Base-by-base conservation (phyloP, 2,329 filamentous ascomycete genomes). In the Lachnellula cervina region DNA sequence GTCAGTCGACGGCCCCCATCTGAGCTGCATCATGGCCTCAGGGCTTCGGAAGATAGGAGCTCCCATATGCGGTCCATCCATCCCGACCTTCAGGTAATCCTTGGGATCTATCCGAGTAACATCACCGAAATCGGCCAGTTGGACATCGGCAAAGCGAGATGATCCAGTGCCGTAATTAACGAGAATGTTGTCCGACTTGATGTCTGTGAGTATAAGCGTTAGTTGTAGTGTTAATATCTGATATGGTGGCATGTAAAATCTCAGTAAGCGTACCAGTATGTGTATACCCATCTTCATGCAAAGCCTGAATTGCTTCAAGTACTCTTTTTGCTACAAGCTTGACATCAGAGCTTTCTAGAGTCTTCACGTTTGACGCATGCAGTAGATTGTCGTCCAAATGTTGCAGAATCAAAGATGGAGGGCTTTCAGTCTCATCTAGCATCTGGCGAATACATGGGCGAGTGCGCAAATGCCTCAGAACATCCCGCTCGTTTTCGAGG, bases 171-270 rank as follows among this genome's bases (percentile, higher is more conserved):
- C 60, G 47, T 68, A 65, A 56, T 72, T 71, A 21, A 71, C 65
- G 40, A 73, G 69, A 17, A 73, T 65, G 52, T 73, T 73, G 38
- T 72, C 63, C n/a, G 65, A 70, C 51, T 73, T 74, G 50, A 64
- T 60, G 35, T 64, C 61, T 63, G 45, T 56, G 58, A 73, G 45
- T 54, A 49, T 54, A 46, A 51, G 38, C 58, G 35, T 62, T 56
- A 64, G 53, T 53, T 52, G 50, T 19, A 52, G 47, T 57, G n/a
- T 59, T 51, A 23, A 57, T 19, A 56, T 55, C 35, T 51, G 32
- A 59, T 52, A 62, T 52, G 47, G 48, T 58, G 45, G 35, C 43
- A 59, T 58, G 28, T 56, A 60, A 57, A 38, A 55, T 54, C 38
- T 50, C 21, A 57, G 48, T 52, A 13, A 43, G 51, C 52, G 49